These are phyloP conservation scores for Eucalyptus pauciflora DNA, from an alignment of 345 rosid genomes.

Conservation along the genomic window DNA sequence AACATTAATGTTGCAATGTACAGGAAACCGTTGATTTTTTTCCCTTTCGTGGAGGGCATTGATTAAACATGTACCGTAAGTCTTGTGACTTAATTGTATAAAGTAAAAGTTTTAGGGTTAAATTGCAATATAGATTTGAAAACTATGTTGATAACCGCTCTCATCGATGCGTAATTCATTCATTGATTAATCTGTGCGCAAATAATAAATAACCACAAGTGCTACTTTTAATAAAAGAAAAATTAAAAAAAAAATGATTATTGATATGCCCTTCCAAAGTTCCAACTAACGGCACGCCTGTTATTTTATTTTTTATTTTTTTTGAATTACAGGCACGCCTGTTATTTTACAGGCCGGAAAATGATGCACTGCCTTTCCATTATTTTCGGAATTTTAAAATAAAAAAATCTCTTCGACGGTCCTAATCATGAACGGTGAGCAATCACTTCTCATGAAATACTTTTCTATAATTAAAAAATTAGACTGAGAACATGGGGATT, in stretches of 20 bases:
- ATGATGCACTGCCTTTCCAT: background rate
- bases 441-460: background rate
- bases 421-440: background rate
- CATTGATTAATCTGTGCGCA: background rate
- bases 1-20: background rate
- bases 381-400: background rate
- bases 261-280: background rate
- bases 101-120: background rate
- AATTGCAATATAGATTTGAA: background rate
- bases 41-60: background rate
- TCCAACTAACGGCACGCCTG: background rate
- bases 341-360: background rate
- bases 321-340: too few relatives aligned
- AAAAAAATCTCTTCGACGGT: background rate
- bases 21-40: background rate
- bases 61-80: background rate
- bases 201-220: background rate
- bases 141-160: background rate
- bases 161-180: background rate
- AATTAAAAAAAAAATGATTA: background rate
- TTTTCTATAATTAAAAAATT: background rate
- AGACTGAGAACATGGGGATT: background rate
- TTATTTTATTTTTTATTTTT: too few relatives aligned
- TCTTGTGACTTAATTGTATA: background rate
- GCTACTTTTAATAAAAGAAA: background rate